A percentile compares a stretch with the other conserved stretches of the same genome.
Evolutionary conservation across 169 alveolate species (phyloP).

Genomic region (Toxoplasma gondii): DNA sequence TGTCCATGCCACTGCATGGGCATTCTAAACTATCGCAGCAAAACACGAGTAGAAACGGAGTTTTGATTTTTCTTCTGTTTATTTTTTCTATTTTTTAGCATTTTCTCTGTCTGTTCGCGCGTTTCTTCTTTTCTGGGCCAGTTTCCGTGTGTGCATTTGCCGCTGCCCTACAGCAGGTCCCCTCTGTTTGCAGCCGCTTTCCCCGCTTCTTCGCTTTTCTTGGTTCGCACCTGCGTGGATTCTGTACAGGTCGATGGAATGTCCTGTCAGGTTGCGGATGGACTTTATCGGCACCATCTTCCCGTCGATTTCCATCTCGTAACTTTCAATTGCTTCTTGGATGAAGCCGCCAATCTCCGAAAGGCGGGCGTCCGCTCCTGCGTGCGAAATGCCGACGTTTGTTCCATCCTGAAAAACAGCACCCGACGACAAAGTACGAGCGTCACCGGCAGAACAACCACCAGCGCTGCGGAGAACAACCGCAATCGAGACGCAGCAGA

Average conservation of each 20-base stretch:
- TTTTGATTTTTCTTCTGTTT: background rate
- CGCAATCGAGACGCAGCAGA: too few species aligned
- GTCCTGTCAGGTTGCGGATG: conserved; percentile 98
- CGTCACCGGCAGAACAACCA: too few species aligned
- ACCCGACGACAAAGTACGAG: background rate
- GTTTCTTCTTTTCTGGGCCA: too few species aligned
- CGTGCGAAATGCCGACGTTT: conserved; percentile 96
- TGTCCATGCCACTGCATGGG: too few species aligned
- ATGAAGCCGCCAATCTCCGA: conserved; percentile 98
- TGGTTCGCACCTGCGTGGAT: conserved; percentile 94
- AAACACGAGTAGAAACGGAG: background rate
- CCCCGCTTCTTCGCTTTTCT: too few species aligned
- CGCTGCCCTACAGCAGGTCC: too few species aligned
- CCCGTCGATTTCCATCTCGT: conserved; percentile 85
- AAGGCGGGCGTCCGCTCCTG: conserved; percentile 99
- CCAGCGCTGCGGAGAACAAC: too few species aligned
- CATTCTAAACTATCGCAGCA: background rate
- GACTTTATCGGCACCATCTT: conserved; percentile 90
- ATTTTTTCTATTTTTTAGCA: too few species aligned
- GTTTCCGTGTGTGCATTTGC: too few species aligned
- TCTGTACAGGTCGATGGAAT: conserved; percentile 95
- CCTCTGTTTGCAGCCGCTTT: too few species aligned
- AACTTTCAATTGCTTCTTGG: conserved; percentile 97
- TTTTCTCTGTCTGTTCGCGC: too few species aligned
- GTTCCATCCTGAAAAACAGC: conserved; percentile 96